A percentile compares a stretch with the other conserved stretches of the same genome.
Conservation (phyloP, 2,329 filamentous ascomycete genomes). For the Fusarium aywerte region DNA sequence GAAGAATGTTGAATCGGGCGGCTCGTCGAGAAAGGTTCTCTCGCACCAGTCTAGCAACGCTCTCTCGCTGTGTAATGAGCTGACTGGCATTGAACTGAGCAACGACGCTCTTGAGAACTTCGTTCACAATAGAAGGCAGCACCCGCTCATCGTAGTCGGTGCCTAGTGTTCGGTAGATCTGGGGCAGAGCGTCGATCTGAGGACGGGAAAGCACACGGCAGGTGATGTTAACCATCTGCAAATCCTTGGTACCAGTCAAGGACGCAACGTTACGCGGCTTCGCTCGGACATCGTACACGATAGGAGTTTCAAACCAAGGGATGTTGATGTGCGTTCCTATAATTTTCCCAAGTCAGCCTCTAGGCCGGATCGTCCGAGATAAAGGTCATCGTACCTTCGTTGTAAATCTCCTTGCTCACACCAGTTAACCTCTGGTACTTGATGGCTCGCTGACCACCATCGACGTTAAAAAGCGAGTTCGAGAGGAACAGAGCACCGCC, state of each 20-base stretch:
- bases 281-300: conserved; percentile 97
- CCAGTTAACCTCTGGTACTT: conserved; percentile 95
- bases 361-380: conserved; percentile 28
- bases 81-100: conserved; percentile 99
- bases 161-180: conserved; percentile 96
- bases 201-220: conserved; percentile 97
- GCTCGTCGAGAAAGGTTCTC: conserved; percentile 93
- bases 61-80: conserved; percentile 98
- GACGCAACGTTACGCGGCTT: conserved; percentile 97
- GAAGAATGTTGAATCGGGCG: conserved; percentile 94
- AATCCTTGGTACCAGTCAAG: conserved; percentile 96
- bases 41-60: conserved; percentile 88
- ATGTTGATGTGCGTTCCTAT: conserved; percentile 90
- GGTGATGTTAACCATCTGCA: conserved; percentile 99
- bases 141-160: conserved; percentile 97
- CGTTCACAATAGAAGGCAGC: conserved; percentile 96
- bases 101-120: conserved; percentile 98
- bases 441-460: conserved; percentile 98
- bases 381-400: conserved; percentile 73
- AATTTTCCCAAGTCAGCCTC: conserved; percentile 27
- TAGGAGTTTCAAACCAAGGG: conserved; percentile 96
- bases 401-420: conserved; percentile 96
- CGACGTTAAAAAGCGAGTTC: conserved; percentile 81
- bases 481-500: conserved; percentile 64
- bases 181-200: conserved; percentile 85